Conservation (phyloP, 2,329 filamentous ascomycete genomes). For the Pezizomycotina sp. region DNA sequence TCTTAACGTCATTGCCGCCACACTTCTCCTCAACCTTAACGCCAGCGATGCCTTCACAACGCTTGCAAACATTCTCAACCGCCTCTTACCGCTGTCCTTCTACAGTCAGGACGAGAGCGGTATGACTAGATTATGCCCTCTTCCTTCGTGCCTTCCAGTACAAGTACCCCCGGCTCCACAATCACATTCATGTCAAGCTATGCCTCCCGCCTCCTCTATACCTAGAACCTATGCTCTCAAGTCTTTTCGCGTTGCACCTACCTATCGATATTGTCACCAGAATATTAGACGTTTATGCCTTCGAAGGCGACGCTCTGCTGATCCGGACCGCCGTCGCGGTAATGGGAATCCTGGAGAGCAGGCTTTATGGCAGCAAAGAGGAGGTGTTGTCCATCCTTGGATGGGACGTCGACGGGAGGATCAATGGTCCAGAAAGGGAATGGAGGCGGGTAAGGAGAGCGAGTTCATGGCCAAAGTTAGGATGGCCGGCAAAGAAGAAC, state of each 20-base stretch:
- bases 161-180: constrained; percentile 47
- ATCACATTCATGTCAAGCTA: constrained; percentile 42
- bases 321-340: constrained; percentile 56
- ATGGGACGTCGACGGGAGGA: constrained; percentile 26
- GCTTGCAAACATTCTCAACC: constrained; percentile 62
- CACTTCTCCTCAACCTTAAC: constrained; percentile 53
- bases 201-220: constrained; percentile 38
- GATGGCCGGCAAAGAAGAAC: constrained; percentile 25
- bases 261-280: constrained; percentile 54
- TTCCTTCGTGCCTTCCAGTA: constrained; percentile 48
- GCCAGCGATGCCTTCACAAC: constrained; percentile 50
- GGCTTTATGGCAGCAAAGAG: constrained; percentile 33
- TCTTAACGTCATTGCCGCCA: constrained; percentile 56
- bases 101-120: constrained; percentile 53
- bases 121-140: constrained; percentile 6
- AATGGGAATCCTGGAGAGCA: constrained; percentile 38
- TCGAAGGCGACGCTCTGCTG: constrained; percentile 60
- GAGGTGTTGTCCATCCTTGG: constrained; percentile 33
- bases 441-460: constrained; percentile 28
- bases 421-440: constrained; percentile 21
- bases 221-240: constrained; percentile 44
- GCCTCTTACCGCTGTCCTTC: constrained; percentile 57
- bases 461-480: constrained; percentile 28
- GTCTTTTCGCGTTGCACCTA: constrained; percentile 46
- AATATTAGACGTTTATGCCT: constrained; percentile 67